Conservation (phyloP, 2,329 filamentous ascomycete genomes). For the Fusarium illudens region DNA sequence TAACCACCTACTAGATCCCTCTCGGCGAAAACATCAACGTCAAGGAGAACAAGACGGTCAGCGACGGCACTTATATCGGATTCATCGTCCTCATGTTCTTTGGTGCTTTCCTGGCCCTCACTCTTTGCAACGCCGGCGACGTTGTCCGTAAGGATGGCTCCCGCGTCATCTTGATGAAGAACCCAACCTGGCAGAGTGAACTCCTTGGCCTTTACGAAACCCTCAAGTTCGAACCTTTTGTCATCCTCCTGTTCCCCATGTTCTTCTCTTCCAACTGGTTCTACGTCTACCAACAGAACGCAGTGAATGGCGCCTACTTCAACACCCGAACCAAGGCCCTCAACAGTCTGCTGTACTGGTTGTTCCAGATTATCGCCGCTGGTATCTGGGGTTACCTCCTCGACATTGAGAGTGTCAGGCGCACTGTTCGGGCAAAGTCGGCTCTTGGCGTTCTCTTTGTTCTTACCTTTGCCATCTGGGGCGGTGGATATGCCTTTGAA, state of each 20-base stretch:
- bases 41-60: slow-evolving; percentile 57
- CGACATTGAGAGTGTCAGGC: slow-evolving; percentile 67
- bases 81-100: slow-evolving; percentile 84
- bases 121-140: slow-evolving; percentile 74
- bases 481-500: slow-evolving; percentile 83
- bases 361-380: slow-evolving; percentile 80
- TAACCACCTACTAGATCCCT: slow-evolving; percentile 57
- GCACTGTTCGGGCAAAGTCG: slow-evolving; percentile 72
- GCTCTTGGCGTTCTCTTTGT: slow-evolving; percentile 69
- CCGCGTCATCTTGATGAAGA: slow-evolving; percentile 86
- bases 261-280: slow-evolving; percentile 87
- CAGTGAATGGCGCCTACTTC: slow-evolving; percentile 75
- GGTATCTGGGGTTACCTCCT: slow-evolving; percentile 76
- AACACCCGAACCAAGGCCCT: slow-evolving; percentile 78
- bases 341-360: slow-evolving; percentile 75
- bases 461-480: slow-evolving; percentile 82
- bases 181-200: slow-evolving; percentile 86
- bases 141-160: slow-evolving; percentile 81
- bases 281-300: slow-evolving; percentile 81
- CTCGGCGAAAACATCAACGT: slow-evolving; percentile 37
- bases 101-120: slow-evolving; percentile 74
- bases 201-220: slow-evolving; percentile 79
- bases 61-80: slow-evolving; percentile 84
- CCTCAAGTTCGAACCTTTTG: slow-evolving; percentile 72
- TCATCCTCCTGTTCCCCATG: slow-evolving; percentile 80